Conservation (phyloP, 2,329 filamentous ascomycete genomes). For the Endothia cerciana region DNA sequence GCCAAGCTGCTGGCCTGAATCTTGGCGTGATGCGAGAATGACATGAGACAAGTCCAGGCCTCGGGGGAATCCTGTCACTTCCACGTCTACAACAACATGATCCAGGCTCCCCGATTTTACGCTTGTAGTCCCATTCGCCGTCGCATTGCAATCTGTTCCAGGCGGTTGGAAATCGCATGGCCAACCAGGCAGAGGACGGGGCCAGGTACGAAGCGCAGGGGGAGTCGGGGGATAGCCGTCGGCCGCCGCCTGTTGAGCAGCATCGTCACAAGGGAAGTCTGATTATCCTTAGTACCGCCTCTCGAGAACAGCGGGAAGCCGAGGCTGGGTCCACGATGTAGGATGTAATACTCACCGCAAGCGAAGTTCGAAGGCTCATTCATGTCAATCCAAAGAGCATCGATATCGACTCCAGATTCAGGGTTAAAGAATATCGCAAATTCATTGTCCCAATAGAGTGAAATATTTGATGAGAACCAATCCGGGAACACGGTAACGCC, state of each 20-base stretch:
- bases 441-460: constrained; percentile 71
- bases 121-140: constrained; percentile 17
- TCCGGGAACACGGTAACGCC: constrained; percentile 75
- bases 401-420: constrained; percentile 71
- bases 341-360: constrained; percentile 40
- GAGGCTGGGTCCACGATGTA: neutral
- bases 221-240: constrained; percentile 61
- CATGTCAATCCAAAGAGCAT: constrained; percentile 79
- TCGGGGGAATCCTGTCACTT: neutral
- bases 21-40: constrained; percentile 31
- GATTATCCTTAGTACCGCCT: neutral
- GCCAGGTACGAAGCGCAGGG: constrained; percentile 64
- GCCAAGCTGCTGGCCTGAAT: constrained; percentile 52
- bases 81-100: neutral
- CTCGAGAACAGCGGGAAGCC: neutral
- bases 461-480: constrained; percentile 71
- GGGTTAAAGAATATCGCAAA: constrained; percentile 67
- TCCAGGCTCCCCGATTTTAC: constrained; percentile 15
- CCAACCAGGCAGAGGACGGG: constrained; percentile 70
- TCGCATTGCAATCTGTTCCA: constrained; percentile 42
- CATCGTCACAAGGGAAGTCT: constrained; percentile 57
- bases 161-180: constrained; percentile 68
- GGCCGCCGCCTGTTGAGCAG: constrained; percentile 39
- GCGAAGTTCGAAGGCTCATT: constrained; percentile 55
- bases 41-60: constrained; percentile 23